A percentile compares a stretch with the other conserved stretches of the same genome.
Conservation (phyloP, 371 early-diverging fungal genomes). For the Circinella umbellata region DNA sequence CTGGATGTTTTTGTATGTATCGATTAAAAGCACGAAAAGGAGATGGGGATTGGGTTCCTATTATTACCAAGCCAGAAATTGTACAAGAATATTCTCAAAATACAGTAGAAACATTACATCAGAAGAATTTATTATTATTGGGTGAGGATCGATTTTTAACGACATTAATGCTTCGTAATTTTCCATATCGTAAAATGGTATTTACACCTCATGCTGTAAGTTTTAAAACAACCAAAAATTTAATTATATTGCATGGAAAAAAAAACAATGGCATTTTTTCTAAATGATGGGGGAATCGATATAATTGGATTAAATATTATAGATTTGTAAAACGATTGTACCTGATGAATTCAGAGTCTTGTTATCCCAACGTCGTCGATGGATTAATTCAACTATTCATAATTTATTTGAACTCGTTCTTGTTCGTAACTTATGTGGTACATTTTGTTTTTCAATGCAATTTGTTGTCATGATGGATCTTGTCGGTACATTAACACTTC, state of each 20-base stretch:
- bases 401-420: conserved; percentile 83
- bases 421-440: conserved; percentile 86
- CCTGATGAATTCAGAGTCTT: conserved; percentile 80
- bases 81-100: conserved; percentile 89
- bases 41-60: conserved; percentile 70
- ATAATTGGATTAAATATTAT: neutral
- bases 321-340: conserved; percentile 79
- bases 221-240: conserved; percentile 17
- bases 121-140: conserved; percentile 91
- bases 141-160: conserved; percentile 97
- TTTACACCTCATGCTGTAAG: conserved; percentile 88
- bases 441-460: conserved; percentile 89
- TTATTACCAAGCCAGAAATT: conserved; percentile 85
- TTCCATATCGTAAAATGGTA: conserved; percentile 88
- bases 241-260: neutral
- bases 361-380: conserved; percentile 85
- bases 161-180: conserved; percentile 91
- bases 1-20: conserved; percentile 96
- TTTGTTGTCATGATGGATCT: conserved; percentile 87
- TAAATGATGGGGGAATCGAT: no score
- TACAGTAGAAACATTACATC: conserved; percentile 89
- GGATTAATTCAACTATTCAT: conserved; percentile 91
- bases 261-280: no score
- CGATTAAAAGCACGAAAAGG: conserved; percentile 75
- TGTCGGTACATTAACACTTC: conserved; percentile 81